Conservation (phyloP, 2,329 filamentous ascomycete species). For the Beauveria medogensis region DNA sequence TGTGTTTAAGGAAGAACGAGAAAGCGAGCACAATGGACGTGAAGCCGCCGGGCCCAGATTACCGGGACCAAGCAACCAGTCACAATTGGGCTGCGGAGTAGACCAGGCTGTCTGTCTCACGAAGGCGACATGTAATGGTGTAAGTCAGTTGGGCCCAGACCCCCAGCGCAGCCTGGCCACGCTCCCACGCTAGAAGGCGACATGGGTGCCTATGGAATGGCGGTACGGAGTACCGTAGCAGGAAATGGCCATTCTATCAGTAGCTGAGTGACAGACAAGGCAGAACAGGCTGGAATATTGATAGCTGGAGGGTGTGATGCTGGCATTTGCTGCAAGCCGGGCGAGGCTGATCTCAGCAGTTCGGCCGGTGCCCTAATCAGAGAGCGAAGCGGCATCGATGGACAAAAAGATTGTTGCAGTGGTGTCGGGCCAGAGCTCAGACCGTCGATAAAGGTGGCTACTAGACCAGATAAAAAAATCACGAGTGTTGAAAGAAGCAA, state of each 20-base stretch:
- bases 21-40: not conserved
- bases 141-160: not conserved
- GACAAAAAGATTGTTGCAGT: not conserved
- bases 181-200: not conserved
- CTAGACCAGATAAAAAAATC: not conserved
- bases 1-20: not conserved
- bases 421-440: not conserved
- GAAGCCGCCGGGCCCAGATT: conserved; percentile 8
- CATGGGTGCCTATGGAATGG: not conserved
- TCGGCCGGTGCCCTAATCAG: not conserved
- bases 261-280: not conserved
- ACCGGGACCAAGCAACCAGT: conserved; percentile 9
- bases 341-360: not conserved
- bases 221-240: not conserved
- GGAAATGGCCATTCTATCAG: not conserved
- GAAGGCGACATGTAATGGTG: not conserved
- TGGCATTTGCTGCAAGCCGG: not conserved
- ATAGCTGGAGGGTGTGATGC: not conserved
- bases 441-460: not conserved
- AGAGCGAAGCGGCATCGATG: not conserved
- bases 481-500: not conserved
- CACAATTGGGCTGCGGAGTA: conserved; percentile 1
- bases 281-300: not conserved
- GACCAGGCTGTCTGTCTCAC: conserved; percentile 4
- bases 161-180: not conserved